Evolutionary conservation across 495 filamentous ascomycete species (phyloP).

Genomic region (Sphaerosporella brunnea): DNA sequence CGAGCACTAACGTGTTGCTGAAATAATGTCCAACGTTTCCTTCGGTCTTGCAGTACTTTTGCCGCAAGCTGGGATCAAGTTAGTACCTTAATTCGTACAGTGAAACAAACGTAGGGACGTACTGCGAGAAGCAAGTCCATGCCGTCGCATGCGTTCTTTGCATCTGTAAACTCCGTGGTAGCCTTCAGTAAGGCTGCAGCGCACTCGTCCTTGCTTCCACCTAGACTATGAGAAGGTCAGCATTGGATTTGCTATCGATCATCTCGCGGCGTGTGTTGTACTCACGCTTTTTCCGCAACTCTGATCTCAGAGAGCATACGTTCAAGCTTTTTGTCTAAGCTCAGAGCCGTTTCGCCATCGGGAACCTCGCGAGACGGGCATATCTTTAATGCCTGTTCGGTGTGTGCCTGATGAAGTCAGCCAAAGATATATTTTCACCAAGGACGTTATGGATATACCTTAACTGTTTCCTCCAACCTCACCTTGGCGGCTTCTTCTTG

Average conservation of each 20-base stretch:
- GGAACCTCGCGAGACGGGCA: constrained; percentile 47
- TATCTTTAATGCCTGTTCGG: constrained; percentile 38
- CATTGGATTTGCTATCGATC: constrained; percentile 11
- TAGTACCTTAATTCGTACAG: not conserved
- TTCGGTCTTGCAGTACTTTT: constrained; percentile 36
- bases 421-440: not conserved
- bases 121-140: constrained; percentile 38
- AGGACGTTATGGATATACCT: constrained; percentile 6
- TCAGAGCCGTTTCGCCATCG: constrained; percentile 44
- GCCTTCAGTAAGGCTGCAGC: constrained; percentile 33
- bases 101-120: not conserved
- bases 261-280: constrained; percentile 9
- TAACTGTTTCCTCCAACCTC: constrained; percentile 12
- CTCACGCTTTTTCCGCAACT: constrained; percentile 34
- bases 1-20: constrained; percentile 64
- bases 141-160: constrained; percentile 31
- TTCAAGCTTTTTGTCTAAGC: constrained; percentile 46
- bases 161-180: constrained; percentile 28
- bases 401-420: constrained; percentile 33
- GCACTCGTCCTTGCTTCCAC: constrained; percentile 52
- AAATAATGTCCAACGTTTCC: constrained; percentile 62
- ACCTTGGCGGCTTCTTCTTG: constrained; percentile 32
- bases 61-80: constrained; percentile 9
- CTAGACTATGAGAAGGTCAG: constrained; percentile 32
- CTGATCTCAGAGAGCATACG: constrained; percentile 40